Evolutionary conservation across 768 basidiomycete species (phyloP), one percentile per base, ranked within the genome.

Genomic region (Lactarius tabidus): DNA sequence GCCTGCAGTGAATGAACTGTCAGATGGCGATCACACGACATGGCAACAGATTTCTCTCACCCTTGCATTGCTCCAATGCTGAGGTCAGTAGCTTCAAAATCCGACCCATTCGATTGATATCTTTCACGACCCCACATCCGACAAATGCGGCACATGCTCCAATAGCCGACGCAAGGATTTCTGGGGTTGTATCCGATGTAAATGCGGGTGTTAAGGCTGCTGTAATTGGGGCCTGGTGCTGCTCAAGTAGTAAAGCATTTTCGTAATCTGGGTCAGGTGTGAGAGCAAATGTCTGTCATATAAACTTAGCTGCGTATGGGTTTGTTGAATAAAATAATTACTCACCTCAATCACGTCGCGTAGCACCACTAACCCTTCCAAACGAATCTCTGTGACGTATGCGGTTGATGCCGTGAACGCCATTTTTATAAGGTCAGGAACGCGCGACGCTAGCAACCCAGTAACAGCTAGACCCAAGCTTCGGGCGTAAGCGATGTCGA

Each of bases 331-430:
- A 58, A 20, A 36, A 35, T 35, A 59, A 28, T n/a, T 17, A 64
- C 77, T 55, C 71, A 92, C 96, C 81, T 95, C 85, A 66, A 99
- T 95, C 35, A 98, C 92, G 74, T 98, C 95, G 35, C 87, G 82
- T 31, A 99, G 78, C 6, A 99, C 92, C 9, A 92, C 81, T 31
- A 98, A 77, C 1, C 97, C 97, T 73, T 94, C 91, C 31, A 98
- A 77, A 38, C 96, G 84, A 67, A 98, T 98, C 74, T 98, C 94
- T 10, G 92, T 95, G 36, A 98, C 95, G 73, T 97, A 92, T 5
- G 97, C 95, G 0, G 96, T 93, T 18, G 94, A 95, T 0, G 97
- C 95, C 15, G 93, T 96, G 74, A 99, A 98, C 0, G 97, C 96
- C 89, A 98, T 97, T 77, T 85, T 92, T 76, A 99, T 96, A 63